Conservation (phyloP, 371 early-diverging fungal genomes). For the Basidiobolus meristosporus region DNA sequence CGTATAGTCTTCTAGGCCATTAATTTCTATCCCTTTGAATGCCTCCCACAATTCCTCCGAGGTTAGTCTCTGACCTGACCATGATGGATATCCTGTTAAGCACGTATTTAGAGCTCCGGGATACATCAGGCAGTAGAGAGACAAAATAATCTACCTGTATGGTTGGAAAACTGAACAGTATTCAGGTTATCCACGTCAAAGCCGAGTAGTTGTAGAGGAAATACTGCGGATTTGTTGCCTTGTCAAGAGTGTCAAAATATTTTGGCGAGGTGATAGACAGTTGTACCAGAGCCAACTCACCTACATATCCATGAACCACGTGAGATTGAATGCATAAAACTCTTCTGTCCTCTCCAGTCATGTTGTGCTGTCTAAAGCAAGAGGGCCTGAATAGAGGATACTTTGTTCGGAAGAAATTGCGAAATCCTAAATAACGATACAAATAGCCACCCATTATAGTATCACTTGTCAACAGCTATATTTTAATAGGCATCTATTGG, state of each 20-base stretch:
- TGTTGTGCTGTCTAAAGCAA: too few relatives aligned
- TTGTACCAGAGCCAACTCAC: slow-evolving; percentile 15
- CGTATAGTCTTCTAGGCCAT: slow-evolving; percentile 51
- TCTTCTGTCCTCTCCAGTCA: slow-evolving; percentile 15
- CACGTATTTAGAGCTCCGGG: neutral
- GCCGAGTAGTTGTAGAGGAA: slow-evolving; percentile 76
- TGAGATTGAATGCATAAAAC: slow-evolving; percentile 84
- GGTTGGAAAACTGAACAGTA: slow-evolving; percentile 86
- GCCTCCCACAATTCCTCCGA: slow-evolving; percentile 42
- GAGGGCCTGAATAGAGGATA: too few relatives aligned
- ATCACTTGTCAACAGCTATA: too few relatives aligned
- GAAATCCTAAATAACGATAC: too few relatives aligned
- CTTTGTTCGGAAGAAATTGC: too few relatives aligned
- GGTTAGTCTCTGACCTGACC: slow-evolving; percentile 41
- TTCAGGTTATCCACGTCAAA: slow-evolving; percentile 84
- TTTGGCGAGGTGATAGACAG: neutral
- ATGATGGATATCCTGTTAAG: slow-evolving; percentile 46
- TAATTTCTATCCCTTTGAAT: slow-evolving; percentile 46
- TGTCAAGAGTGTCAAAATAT: slow-evolving; percentile 2
- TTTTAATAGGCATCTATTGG: too few relatives aligned
- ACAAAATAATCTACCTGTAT: slow-evolving; percentile 31
- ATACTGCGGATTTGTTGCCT: slow-evolving; percentile 76
- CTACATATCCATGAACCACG: slow-evolving; percentile 75
- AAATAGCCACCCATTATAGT: too few relatives aligned
- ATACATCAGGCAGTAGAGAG: neutral